Percentiles rank a stretch among this genome's conserved stretches.
Conservation (phyloP, 352 stramenopile species). For the Pythium phragmiticola region DNA sequence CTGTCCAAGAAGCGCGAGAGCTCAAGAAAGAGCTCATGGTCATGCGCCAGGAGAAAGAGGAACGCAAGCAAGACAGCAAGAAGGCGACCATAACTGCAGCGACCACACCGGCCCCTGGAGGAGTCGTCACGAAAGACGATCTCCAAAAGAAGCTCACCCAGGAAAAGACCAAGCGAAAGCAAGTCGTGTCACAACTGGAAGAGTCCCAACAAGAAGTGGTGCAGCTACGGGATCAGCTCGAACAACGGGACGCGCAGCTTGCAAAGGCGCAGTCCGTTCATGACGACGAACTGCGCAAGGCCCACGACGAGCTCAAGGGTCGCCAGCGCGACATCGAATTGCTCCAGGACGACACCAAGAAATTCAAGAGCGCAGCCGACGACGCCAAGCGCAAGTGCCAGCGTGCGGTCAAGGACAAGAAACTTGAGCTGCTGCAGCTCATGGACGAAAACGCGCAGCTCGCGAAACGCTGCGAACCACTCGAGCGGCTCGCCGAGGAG, state of each 20-base stretch:
- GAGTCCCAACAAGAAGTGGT: constrained; percentile 3
- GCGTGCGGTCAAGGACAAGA: constrained; percentile 42
- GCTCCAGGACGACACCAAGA: constrained; percentile 39
- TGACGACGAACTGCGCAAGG: constrained; percentile 7
- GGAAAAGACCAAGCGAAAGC: constrained; percentile 26
- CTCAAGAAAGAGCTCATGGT: constrained; percentile 78
- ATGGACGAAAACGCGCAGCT: constrained; percentile 51
- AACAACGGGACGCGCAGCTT: constrained; percentile 17
- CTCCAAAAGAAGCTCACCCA: constrained; percentile 39
- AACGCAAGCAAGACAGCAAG: constrained; percentile 32
- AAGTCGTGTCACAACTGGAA: constrained; percentile 12
- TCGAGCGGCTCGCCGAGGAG: constrained; percentile 42
- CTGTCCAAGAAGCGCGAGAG: constrained; percentile 65
- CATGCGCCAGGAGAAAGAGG: constrained; percentile 72
- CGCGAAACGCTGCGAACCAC: constrained; percentile 26
- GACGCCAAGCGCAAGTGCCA: constrained; percentile 30
- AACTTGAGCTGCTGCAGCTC: constrained; percentile 44
- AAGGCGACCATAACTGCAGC: constrained; percentile 18
- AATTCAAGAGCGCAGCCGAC: constrained; percentile 21
- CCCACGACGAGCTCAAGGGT: constrained; percentile 13
- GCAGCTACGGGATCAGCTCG: constrained; percentile 8
- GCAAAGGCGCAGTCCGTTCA: constrained; percentile 12
- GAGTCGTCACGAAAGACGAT: constrained; percentile 27
- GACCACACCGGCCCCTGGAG: constrained; percentile 21
- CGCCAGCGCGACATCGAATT: constrained; percentile 22